Evolutionary conservation across 805 yeast genomes (phyloP), one percentile per base, ranked within the genome.

Genomic region (Ogataea nakhonphanomensis): DNA sequence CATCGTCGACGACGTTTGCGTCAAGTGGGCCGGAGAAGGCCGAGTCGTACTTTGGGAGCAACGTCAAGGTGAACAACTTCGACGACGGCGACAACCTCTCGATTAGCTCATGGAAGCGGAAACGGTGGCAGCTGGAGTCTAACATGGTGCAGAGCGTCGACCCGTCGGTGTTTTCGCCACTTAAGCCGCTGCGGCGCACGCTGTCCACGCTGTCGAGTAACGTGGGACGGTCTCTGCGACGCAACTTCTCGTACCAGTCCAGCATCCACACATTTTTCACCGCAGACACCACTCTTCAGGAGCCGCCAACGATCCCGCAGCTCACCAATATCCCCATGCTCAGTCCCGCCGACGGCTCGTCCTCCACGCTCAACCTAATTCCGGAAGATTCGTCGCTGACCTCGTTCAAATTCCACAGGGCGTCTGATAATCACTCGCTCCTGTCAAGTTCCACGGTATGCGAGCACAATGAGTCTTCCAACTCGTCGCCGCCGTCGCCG

Each of bases 101-200:
- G 4, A 69, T 76, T 17, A 70, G 69, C 43, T 72, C 78, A 15
- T 76, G 80, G 80, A 67, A 69, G 30, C 62, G 67, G 22, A 76
- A 76, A 51, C 57, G 79, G 45, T 70, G 70, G 39, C 69, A 69
- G 41, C 74, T 62, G 45, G 78, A 52, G 39, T 27, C 39, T 4
- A 37, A 43, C 7, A 52, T 41, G 38, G 27, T 29, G 12, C 23
- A 30, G 13, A 24, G 20, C 23, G 34, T 27, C 9, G 36, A 32
- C 24, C 33, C 25, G 35, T 25, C 3, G 38, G 48, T 10, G 42
- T 40, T 12, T 43, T 28, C 38, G 39, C 37, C 37, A 2, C 39
- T 50, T 33, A 52, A 47, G 31, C 51, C 66, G 43, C 49, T 61
- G 1, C 37, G 62, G 9, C 59, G 66, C 4, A 47, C 61, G 1